Base-by-base conservation (phyloP, 768 basidiomycete genomes). In the Pleurotus tuber-regium region DNA sequence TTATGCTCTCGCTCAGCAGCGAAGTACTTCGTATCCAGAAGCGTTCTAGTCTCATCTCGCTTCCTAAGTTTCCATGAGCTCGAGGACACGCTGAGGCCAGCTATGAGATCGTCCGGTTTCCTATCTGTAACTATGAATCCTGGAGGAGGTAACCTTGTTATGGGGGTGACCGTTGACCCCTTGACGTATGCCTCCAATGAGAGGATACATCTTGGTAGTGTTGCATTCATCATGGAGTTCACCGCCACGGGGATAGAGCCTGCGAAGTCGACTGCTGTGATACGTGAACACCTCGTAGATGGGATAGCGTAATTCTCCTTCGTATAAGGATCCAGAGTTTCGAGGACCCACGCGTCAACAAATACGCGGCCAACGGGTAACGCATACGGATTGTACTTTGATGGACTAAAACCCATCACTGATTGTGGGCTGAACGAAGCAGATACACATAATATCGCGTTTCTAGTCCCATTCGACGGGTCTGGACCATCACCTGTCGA, bases 321-420 rank as follows among this genome's bases (percentile, higher is more conserved):
- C 19, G 92, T 88, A 54, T 98, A 98, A 0, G 95, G 94, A 62
- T 98, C 96, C 41, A 98, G 79, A 3, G 96, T 98, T 72, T 99
- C 94, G 60, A 97, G 69, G 26, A 96, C 84, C 97, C 97, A 99
- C 2, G 89, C 96, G 61, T 98, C 94, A 4, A 99, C 70, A 57
- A 89, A 85, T 28, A 92, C 74, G 11, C 88, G 82, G 2, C 93
- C 96, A 12, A 90, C 73, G 0, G 92, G 90, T 7, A 92, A 76
- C 1, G 52, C 61, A 47, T 82, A 80, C 0, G 91, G 74, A 65
- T 98, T 98, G 66, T 89, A 87, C 63, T 90, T 92, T 5, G 68
- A 62, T 1, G 77, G 38, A 18, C 79, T 74, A 61, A 89, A 91
- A 1, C 69, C 61, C 11, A 74, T 63, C 4, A 68, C 74, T 24